Conservation (phyloP, 208 protist species). For the Trypanosomatidae sp. region DNA sequence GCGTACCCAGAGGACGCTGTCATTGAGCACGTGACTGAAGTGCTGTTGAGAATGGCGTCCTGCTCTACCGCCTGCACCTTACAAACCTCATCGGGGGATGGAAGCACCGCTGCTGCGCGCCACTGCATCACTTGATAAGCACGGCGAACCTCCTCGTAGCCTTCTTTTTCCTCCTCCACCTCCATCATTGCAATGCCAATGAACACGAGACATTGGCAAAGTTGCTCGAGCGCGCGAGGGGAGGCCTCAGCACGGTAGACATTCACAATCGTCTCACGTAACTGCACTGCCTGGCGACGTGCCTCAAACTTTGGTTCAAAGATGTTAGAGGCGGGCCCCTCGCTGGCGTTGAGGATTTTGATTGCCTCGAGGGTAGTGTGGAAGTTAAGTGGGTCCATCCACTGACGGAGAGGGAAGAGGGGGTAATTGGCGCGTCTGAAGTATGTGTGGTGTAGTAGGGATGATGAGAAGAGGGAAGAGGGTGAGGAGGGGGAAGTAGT, state of each 20-base stretch:
- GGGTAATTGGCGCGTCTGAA: background rate
- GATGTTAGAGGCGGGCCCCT: constrained; percentile 74
- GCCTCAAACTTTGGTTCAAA: constrained; percentile 78
- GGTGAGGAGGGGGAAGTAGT: background rate
- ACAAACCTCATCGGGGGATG: constrained; percentile 14
- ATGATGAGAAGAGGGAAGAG: background rate
- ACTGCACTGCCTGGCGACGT: constrained; percentile 51
- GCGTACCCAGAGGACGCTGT: constrained; percentile 24
- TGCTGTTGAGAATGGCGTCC: constrained; percentile 38
- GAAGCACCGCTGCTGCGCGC: constrained; percentile 33
- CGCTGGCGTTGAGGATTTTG: constrained; percentile 45
- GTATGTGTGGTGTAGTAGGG: background rate
- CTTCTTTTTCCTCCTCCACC: constrained; percentile 72
- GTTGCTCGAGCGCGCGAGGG: constrained; percentile 44
- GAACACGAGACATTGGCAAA: constrained; percentile 70
- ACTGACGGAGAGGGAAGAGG: background rate
- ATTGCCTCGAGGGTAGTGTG: constrained; percentile 50
- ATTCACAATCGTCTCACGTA: constrained; percentile 63
- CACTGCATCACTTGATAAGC: constrained; percentile 49
- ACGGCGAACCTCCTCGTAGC: constrained; percentile 42
- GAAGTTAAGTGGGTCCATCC: constrained; percentile 60
- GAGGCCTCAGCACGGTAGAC: constrained; percentile 39
- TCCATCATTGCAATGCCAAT: constrained; percentile 76
- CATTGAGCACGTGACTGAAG: background rate
- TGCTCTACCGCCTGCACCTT: constrained; percentile 28